Conservation (phyloP, 2,329 filamentous ascomycete species). For the Trichoderma polysporum region DNA sequence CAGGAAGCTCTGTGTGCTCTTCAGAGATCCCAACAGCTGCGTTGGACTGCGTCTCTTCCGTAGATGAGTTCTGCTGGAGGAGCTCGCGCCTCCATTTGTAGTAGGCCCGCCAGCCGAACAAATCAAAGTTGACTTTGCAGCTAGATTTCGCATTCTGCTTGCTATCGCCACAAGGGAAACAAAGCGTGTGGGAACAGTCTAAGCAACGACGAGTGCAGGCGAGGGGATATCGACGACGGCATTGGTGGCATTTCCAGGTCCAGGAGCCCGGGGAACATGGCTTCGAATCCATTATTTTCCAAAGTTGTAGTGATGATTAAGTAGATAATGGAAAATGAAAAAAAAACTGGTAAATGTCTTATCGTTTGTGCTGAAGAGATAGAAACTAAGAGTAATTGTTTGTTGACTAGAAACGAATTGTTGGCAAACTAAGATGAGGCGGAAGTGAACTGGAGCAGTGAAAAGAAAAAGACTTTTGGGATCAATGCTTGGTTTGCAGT, state of each 20-base stretch:
- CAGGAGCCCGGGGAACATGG: background rate
- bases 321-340: no score
- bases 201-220: background rate
- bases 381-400: background rate
- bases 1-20: background rate
- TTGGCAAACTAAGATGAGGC: background rate
- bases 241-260: conserved; percentile 3
- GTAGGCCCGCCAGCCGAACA: conserved; percentile 29
- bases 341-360: background rate
- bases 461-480: background rate
- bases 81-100: conserved; percentile 33
- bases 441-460: no score
- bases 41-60: background rate
- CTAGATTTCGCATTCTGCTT: background rate
- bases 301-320: background rate
- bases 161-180: background rate
- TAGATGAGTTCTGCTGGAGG: background rate
- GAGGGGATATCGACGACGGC: background rate
- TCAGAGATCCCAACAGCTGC: background rate
- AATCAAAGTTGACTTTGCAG: background rate
- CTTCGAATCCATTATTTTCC: background rate
- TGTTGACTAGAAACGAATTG: background rate
- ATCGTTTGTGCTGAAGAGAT: background rate
- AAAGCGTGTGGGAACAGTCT: background rate
- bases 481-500: background rate